phyloP scores from a whole-genome alignment of 306 rosid genomes.

The Quercus rubra region DNA sequence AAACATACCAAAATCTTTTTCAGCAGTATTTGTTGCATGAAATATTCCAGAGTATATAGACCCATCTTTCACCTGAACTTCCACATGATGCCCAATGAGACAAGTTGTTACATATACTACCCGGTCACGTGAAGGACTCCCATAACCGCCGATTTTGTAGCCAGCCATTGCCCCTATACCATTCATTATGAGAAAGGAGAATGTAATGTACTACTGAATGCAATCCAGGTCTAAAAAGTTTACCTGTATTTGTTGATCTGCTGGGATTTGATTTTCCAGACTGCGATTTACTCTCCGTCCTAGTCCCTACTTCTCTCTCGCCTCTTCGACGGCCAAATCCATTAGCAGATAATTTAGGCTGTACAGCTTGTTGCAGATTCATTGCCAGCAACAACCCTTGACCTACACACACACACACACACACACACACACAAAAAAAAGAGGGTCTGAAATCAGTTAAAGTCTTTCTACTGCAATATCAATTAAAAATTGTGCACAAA shows the following conservation, averaged over 20 bases:
- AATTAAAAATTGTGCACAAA: neutral
- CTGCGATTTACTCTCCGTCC: constrained; percentile 51
- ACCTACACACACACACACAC: constrained; percentile 20
- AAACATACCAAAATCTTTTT: constrained; percentile 80
- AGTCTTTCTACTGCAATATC: constrained; percentile 8
- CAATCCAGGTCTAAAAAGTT: constrained; percentile 7
- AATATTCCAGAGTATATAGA: constrained; percentile 86
- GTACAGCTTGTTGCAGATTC: constrained; percentile 66
- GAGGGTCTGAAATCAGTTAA: neutral
- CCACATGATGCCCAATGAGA: constrained; percentile 90
- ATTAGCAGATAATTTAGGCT: constrained; percentile 64
- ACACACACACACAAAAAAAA: constrained; percentile 5
- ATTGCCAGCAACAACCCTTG: constrained; percentile 55
- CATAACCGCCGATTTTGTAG: constrained; percentile 50
- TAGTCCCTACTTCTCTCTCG: constrained; percentile 63
- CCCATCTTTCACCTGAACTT: constrained; percentile 91
- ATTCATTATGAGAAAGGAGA: constrained; percentile 23
- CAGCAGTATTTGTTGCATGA: constrained; percentile 76
- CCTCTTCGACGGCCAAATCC: constrained; percentile 85
- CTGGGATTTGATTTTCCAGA: constrained; percentile 63
- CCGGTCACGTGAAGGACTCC: constrained; percentile 72
- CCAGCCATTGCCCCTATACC: constrained; percentile 48
- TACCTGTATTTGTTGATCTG: constrained; percentile 55
- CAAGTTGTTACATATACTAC: constrained; percentile 63
- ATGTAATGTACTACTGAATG: constrained; percentile 17